phyloP scores from a whole-genome alignment of 306 rosid genomes.

The Casuarina cunninghamiana region DNA sequence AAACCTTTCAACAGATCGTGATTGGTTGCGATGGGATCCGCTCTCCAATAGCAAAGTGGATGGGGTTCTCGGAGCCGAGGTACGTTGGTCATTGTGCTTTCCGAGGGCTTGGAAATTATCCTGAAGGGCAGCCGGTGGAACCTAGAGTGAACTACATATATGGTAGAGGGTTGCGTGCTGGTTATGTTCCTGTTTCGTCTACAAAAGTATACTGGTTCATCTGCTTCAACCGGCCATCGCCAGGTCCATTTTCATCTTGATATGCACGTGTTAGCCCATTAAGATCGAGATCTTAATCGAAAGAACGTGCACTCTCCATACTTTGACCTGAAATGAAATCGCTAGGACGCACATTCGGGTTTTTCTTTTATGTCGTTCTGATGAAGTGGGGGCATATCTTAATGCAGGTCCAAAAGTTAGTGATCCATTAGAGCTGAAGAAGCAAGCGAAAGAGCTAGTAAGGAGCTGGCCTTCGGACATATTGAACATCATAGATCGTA shows the following conservation, averaged over 20 bases:
- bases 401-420: constrained; percentile 65
- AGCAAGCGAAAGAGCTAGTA: constrained; percentile 64
- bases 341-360: no score
- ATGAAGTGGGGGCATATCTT: background rate
- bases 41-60: constrained; percentile 83
- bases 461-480: constrained; percentile 64
- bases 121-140: constrained; percentile 65
- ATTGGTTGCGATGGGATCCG: constrained; percentile 89
- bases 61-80: constrained; percentile 76
- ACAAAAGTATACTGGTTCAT: constrained; percentile 92
- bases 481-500: constrained; percentile 49
- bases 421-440: constrained; percentile 50
- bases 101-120: constrained; percentile 72
- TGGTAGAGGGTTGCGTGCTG: constrained; percentile 82
- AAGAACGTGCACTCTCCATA: background rate
- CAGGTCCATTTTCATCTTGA: constrained; percentile 45
- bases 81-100: constrained; percentile 72
- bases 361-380: background rate
- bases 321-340: background rate
- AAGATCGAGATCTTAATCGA: background rate
- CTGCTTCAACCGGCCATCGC: constrained; percentile 77
- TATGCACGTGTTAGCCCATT: background rate
- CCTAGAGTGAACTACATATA: constrained; percentile 67
- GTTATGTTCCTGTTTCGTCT: constrained; percentile 78
- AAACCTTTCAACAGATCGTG: constrained; percentile 51